A percentile compares a stretch with the other conserved stretches of the same genome.
These are phyloP conservation scores for Helminthosporium solani DNA, from an alignment of 2,329 filamentous ascomycete species.

Conservation along the genomic window DNA sequence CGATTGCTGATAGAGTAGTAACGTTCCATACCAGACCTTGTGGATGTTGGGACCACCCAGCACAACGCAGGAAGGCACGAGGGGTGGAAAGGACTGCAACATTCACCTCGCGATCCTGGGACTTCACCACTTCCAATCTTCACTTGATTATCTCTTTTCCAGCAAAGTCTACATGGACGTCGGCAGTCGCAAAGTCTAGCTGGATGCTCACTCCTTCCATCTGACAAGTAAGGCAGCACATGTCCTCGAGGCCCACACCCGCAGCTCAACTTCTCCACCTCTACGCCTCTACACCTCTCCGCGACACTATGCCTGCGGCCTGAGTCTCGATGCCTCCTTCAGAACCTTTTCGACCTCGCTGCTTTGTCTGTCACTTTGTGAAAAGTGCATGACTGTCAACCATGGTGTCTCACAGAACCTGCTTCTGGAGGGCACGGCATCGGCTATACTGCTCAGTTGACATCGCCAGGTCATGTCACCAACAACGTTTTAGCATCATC, in stretches of 20 bases:
- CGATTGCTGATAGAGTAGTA: too few species aligned
- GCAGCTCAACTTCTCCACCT: neutral
- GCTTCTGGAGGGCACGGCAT: conserved; percentile 4
- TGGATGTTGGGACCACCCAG: too few species aligned
- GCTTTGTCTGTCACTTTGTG: neutral
- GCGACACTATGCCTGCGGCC: neutral
- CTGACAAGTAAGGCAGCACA: neutral
- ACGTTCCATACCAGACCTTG: too few species aligned
- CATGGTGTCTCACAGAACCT: conserved; percentile 6
- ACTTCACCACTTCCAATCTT: too few species aligned
- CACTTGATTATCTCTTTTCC: too few species aligned
- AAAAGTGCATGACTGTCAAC: neutral
- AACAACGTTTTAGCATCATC: neutral
- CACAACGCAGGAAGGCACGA: too few species aligned
- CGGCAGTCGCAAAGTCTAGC: too few species aligned
- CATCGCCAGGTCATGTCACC: neutral
- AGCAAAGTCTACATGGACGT: too few species aligned
- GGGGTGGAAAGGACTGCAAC: too few species aligned
- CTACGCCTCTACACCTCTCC: neutral
- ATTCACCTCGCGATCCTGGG: too few species aligned
- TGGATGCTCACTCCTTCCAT: too few species aligned
- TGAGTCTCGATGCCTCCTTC: neutral
- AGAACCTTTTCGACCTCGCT: neutral
- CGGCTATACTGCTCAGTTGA: neutral
- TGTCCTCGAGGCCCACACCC: neutral